phyloP scores from a whole-genome alignment of 768 basidiomycete genomes.

The Rubroboletus satanas region DNA sequence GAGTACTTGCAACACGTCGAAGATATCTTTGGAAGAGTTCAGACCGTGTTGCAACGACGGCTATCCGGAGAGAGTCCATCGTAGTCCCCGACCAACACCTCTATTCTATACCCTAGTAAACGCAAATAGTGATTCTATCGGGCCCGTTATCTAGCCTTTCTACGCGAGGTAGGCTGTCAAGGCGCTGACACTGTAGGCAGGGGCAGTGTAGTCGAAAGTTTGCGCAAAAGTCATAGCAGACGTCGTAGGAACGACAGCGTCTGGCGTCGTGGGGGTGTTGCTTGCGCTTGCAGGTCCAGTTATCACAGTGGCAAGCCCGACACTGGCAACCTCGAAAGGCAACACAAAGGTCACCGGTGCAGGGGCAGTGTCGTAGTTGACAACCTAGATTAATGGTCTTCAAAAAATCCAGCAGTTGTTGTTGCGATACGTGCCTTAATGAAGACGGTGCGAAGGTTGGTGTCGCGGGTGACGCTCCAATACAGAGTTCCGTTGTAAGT shows the following conservation, averaged over 20 bases:
- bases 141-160: neutral
- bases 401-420: neutral
- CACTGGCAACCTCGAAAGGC: conserved; percentile 47
- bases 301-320: conserved; percentile 48
- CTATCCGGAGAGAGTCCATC: neutral
- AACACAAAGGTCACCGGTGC: conserved; percentile 48
- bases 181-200: conserved; percentile 43
- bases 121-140: neutral
- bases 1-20: conserved; percentile 51
- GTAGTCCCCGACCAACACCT: neutral
- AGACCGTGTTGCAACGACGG: conserved; percentile 21
- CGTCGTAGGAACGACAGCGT: conserved; percentile 31
- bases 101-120: neutral
- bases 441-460: conserved; percentile 35
- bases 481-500: conserved; percentile 43
- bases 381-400: conserved; percentile 36
- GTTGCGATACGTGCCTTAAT: conserved; percentile 49
- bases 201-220: conserved; percentile 53
- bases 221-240: conserved; percentile 37
- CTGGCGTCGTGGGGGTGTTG: conserved; percentile 52
- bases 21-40: conserved; percentile 35
- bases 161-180: conserved; percentile 14
- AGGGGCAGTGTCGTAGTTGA: conserved; percentile 44
- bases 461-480: conserved; percentile 53
- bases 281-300: conserved; percentile 47